Evolutionary conservation across 2,329 filamentous ascomycete species (phyloP), one percentile per base, ranked within the genome.

Genomic region (Ceratocystis albifundus): DNA sequence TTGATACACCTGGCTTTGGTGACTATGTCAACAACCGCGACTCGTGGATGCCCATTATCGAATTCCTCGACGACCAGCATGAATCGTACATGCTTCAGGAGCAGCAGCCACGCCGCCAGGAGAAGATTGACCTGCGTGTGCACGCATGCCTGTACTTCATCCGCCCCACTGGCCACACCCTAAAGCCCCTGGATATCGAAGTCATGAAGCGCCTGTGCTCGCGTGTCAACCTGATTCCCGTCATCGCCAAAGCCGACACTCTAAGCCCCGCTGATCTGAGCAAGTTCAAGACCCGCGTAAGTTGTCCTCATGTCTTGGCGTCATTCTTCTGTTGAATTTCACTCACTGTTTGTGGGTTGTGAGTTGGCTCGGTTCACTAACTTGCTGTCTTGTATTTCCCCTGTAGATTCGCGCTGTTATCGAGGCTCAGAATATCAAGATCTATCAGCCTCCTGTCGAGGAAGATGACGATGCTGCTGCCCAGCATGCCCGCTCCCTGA

Each of bases 11-110:
- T 73, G 94, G 94, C 72, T 99, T 99, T 75, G 94, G 94, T 78
- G 94, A 99, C 84, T 99, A 99, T 76, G 94, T 99, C 77, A 99
- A 99, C 88, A 99, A 99, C 85, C 89, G 93, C 75, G 94, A 99
- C 79, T 97, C 94, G 70, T 99, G 94, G 94, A 95, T 96, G 84
- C 94, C 94, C 76, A 97, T 99, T 76, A 97, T 99, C 78, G 94
- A 99, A 80, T 99, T 99, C 82, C 84, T 99, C 74, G 94, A 99
- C 79, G 94, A 99, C 80, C 94, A 99, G 84, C 95, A 99, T 78
- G 94, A 99, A 83, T 99, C 94, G 46, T 99, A 99, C 80, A 99
- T 99, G 94, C 84, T 99, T 76, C 94, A 99, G 83, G 94, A 99
- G 85, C 94, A 99, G 80, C 94, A 99, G 80, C 94, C 95, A 72